Percentiles rank a stretch among this genome's conserved stretches.
phyloP scores from a whole-genome alignment of 495 filamentous ascomycete genomes.

The Umbilicaria muhlenbergii region DNA sequence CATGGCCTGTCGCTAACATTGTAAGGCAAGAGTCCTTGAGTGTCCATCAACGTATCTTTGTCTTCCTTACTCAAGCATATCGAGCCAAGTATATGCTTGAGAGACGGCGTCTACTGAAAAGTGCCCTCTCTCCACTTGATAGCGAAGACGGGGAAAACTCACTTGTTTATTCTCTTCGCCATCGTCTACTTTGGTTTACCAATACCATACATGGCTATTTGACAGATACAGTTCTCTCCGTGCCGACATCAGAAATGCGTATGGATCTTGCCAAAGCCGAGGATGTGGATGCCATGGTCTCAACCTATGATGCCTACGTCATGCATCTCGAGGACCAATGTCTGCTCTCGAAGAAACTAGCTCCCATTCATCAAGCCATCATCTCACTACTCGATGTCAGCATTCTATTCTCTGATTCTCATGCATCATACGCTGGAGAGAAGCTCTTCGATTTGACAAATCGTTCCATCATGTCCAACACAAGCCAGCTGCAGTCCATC shows the following conservation, averaged over 20 bases:
- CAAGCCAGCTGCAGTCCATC: neutral
- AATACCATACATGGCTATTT: slow-evolving; percentile 62
- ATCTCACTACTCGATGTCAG: slow-evolving; percentile 46
- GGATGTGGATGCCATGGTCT: slow-evolving; percentile 73
- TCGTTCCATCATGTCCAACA: neutral
- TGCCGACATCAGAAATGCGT: slow-evolving; percentile 35
- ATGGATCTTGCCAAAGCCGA: slow-evolving; percentile 37
- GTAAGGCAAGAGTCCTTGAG: slow-evolving; percentile 43
- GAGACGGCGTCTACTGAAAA: slow-evolving; percentile 26
- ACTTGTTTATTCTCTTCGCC: slow-evolving; percentile 45
- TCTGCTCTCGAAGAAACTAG: slow-evolving; percentile 46
- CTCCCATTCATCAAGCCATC: slow-evolving; percentile 48
- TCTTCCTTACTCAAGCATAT: slow-evolving; percentile 61
- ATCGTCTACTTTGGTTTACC: slow-evolving; percentile 67
- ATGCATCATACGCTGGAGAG: slow-evolving; percentile 16
- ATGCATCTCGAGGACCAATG: slow-evolving; percentile 44
- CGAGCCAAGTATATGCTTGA: slow-evolving; percentile 55
- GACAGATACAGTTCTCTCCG: slow-evolving; percentile 51
- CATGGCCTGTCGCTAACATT: slow-evolving; percentile 81
- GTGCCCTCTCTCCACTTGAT: neutral
- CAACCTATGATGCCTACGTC: slow-evolving; percentile 48
- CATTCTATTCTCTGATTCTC: slow-evolving; percentile 32
- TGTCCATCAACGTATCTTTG: slow-evolving; percentile 54
- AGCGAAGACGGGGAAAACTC: slow-evolving; percentile 20
- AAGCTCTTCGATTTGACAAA: slow-evolving; percentile 10